Evolutionary conservation across 257 asterid genomes (phyloP).

Genomic region (Solanum megistacrolobum): DNA sequence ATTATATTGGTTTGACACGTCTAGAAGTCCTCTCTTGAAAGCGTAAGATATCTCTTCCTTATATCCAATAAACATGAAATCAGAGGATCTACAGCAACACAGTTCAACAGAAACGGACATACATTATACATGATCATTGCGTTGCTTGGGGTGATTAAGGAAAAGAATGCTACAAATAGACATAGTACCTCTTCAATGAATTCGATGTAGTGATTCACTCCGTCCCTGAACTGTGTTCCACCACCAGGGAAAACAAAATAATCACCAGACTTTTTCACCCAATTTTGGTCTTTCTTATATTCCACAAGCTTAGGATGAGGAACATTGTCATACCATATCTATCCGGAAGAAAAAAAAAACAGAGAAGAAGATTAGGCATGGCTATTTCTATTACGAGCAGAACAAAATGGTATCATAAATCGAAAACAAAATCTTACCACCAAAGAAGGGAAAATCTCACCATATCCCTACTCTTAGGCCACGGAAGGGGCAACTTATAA

Average conservation of each 20-base stretch:
- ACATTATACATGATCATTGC: neutral
- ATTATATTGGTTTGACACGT: neutral
- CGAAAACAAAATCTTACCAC: conserved; percentile 35
- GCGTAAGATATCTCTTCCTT: neutral
- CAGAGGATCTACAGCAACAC: neutral
- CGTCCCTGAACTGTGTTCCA: conserved; percentile 86
- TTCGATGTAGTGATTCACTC: conserved; percentile 55
- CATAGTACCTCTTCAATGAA: conserved; percentile 47
- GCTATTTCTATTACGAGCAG: neutral
- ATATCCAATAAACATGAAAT: neutral
- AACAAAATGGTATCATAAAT: neutral
- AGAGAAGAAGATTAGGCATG: neutral
- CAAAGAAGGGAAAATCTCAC: conserved; percentile 68
- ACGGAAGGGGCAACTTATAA: conserved; percentile 63
- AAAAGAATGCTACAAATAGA: neutral
- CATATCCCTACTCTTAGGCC: conserved; percentile 99
- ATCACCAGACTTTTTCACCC: conserved; percentile 69
- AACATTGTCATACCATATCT: conserved; percentile 91
- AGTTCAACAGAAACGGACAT: neutral
- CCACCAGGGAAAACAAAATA: conserved; percentile 92
- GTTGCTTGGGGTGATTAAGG: neutral
- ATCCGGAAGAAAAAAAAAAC: conserved; percentile 3
- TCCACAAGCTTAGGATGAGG: conserved; percentile 97
- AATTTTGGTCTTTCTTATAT: conserved; percentile 84
- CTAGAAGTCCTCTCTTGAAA: neutral